Base-by-base conservation (phyloP, 768 basidiomycete species). In the Tulasnella calospora region DNA sequence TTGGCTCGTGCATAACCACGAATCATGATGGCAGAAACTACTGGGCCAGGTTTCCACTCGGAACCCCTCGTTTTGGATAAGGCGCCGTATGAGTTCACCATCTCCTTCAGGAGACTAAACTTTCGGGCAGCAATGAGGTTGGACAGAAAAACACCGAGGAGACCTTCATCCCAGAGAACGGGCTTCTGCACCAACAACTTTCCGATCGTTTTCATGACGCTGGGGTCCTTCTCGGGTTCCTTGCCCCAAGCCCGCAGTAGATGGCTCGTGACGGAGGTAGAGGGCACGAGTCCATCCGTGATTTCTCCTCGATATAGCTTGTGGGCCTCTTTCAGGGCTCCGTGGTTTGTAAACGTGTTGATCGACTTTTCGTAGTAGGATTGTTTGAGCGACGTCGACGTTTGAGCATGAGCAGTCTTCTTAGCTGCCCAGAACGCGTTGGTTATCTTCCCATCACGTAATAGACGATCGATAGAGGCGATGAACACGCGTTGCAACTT, bases 1-100 rank as follows among this genome's bases (percentile, higher is more conserved):
- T 23, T n/a, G 7, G 40, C 76, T 36, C 13, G 19, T 7, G 61
- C 71, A 36, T 78, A 41, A 8, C 36, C 76, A 7, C 69, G 57
- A 21, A 78, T 71, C 76, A 78, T 78, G 40, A 71, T 70, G 41
- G 61, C 57, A 23, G 69, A 78, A 30, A 76, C 55, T 19, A 57
- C 33, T 57, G 44, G 44, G 40, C 36, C 30, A 12, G 74, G 74
- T 36, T 30, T 76, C 74, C 74, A 76, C 4, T 55, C 40, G 51
- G 5, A 17, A 30, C 51, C 17, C 38, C 38, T 67, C 46, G 17
- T 27, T 41, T 74, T 46, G 41, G 30, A 46, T 6, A 46, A 46
- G 46, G 46, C 38, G 17, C 17, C 23, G 57, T 76, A 76, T 33
- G 74, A 33, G 51, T 55, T 33, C 10, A 76, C 74, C 17, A 27